Percentiles rank a stretch among this genome's conserved stretches.
Conservation (phyloP, 148 eudicot genomes). For the Mesembryanthemum crystallinum region DNA sequence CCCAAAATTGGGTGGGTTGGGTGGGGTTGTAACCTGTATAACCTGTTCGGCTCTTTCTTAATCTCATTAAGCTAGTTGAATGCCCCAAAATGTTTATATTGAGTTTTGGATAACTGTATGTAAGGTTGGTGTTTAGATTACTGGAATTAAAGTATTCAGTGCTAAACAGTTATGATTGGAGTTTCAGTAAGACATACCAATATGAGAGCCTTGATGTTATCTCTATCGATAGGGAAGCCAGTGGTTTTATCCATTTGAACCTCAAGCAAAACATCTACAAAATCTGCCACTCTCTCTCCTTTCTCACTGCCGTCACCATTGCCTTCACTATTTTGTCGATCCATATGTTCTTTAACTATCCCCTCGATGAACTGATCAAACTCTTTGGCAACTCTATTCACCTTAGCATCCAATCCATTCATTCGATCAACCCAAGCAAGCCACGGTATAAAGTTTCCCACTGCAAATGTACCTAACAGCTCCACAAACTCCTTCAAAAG, state of each 20-base stretch:
- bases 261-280: constrained; percentile 54
- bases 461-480: constrained; percentile 35
- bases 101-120: background rate
- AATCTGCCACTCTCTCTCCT: constrained; percentile 35
- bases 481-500: constrained; percentile 35
- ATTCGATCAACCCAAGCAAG: constrained; percentile 53
- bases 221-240: constrained; percentile 37
- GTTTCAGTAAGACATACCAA: constrained; percentile 36
- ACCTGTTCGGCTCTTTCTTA: too few relatives aligned
- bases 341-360: constrained; percentile 36
- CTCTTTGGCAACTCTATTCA: constrained; percentile 39
- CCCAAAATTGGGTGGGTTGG: too few relatives aligned
- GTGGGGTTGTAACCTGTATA: too few relatives aligned
- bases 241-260: constrained; percentile 33
- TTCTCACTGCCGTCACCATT: background rate
- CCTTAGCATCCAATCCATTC: constrained; percentile 50
- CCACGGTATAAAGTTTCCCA: constrained; percentile 50
- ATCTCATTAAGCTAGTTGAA: too few relatives aligned
- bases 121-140: background rate
- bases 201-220: constrained; percentile 48
- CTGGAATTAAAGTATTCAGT: background rate
- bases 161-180: background rate
- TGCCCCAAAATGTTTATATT: background rate
- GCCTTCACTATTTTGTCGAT: background rate
- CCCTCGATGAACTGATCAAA: constrained; percentile 56